These are phyloP conservation scores for Dactylellina drechsleri DNA, from an alignment of 2,329 filamentous ascomycete genomes.

Conservation along the genomic window DNA sequence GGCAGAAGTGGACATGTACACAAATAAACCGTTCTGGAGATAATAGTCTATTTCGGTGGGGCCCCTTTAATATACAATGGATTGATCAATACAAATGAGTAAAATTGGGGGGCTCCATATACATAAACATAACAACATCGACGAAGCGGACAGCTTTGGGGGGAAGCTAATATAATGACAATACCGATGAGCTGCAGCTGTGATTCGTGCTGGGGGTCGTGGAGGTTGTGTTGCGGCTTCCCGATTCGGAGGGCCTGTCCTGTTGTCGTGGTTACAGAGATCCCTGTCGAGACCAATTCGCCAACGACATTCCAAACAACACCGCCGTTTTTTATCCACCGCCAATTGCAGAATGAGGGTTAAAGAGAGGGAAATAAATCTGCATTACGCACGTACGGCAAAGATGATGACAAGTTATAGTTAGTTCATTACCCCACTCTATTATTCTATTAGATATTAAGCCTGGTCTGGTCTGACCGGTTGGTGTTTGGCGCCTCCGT, in stretches of 20 bases:
- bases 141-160: too few species aligned
- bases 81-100: background rate
- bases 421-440: slow-evolving; percentile 19
- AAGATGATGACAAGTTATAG: background rate
- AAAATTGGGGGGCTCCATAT: background rate
- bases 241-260: slow-evolving; percentile 10
- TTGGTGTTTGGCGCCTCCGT: slow-evolving; percentile 34
- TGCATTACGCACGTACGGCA: too few species aligned
- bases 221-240: slow-evolving; percentile 38
- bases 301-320: slow-evolving; percentile 51
- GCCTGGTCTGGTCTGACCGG: too few species aligned
- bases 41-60: background rate
- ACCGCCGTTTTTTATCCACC: background rate
- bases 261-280: slow-evolving; percentile 36
- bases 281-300: slow-evolving; percentile 13
- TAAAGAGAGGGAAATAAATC: too few species aligned
- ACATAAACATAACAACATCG: background rate
- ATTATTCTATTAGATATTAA: background rate
- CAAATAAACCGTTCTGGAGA: background rate
- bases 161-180: slow-evolving; percentile 1
- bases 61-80: slow-evolving; percentile 5
- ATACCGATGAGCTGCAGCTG: slow-evolving; percentile 26
- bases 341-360: too few species aligned
- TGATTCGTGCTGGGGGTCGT: slow-evolving; percentile 25
- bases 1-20: background rate